Evolutionary conservation across 306 rosid genomes (phyloP).

Genomic region (Prinsepia uniflora): DNA sequence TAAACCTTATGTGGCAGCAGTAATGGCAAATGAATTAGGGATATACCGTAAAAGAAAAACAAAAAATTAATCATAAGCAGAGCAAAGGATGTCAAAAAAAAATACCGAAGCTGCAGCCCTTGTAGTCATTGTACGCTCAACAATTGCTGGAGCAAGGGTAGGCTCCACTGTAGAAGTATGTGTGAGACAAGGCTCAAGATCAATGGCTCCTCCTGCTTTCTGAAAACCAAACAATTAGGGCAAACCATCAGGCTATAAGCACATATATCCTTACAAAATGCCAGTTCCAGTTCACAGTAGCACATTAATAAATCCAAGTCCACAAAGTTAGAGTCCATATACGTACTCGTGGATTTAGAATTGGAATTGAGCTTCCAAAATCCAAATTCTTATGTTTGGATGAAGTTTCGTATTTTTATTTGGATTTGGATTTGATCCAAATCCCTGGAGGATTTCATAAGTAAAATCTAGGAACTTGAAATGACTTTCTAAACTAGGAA

Average conservation of each 20-base stretch:
- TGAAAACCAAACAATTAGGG: constrained; percentile 36
- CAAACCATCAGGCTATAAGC: constrained; percentile 25
- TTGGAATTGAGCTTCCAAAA: no score
- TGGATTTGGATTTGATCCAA: no score
- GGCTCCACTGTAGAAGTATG: constrained; percentile 94
- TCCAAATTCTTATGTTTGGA: no score
- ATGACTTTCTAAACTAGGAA: no score
- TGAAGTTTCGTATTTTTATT: no score
- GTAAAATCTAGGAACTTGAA: no score
- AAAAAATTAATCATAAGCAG: constrained; percentile 4
- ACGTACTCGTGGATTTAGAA: neutral
- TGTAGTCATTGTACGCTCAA: constrained; percentile 91
- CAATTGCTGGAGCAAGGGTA: constrained; percentile 89
- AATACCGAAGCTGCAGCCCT: constrained; percentile 96
- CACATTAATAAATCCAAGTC: constrained; percentile 1
- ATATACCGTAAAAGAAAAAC: neutral
- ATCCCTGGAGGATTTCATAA: no score
- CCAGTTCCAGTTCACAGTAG: neutral
- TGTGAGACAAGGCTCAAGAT: constrained; percentile 91
- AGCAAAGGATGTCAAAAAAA: constrained; percentile 30
- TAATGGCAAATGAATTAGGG: neutral
- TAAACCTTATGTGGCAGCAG: constrained; percentile 1
- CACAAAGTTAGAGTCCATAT: neutral
- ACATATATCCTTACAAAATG: constrained; percentile 15
- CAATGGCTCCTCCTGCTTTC: constrained; percentile 94